phyloP scores from a whole-genome alignment of 2,329 filamentous ascomycete species.

The Clonostachys byssicola region DNA sequence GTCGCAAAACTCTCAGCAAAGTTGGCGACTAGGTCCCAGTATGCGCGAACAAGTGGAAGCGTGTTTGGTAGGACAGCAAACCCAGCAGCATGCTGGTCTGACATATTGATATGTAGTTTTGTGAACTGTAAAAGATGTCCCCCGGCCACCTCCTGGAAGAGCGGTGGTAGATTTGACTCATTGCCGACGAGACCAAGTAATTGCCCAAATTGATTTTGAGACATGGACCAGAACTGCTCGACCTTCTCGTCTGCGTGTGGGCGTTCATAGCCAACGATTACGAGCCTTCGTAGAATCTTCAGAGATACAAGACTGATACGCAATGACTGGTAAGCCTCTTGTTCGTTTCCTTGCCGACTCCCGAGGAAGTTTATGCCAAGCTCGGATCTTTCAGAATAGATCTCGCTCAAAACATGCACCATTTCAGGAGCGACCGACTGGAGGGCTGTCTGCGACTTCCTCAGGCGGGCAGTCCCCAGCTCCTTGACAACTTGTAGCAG shows the following conservation, averaged over 20 bases:
- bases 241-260: conserved; percentile 77
- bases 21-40: conserved; percentile 77
- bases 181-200: conserved; percentile 63
- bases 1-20: conserved; percentile 72
- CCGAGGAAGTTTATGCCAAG: conserved; percentile 63
- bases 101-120: conserved; percentile 88
- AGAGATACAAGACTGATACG: conserved; percentile 74
- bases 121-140: conserved; percentile 87
- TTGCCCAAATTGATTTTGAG: conserved; percentile 72
- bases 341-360: conserved; percentile 52
- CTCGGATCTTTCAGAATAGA: conserved; percentile 72
- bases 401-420: conserved; percentile 70
- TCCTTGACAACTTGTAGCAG: conserved; percentile 89
- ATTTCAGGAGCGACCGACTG: conserved; percentile 79
- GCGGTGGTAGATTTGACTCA: conserved; percentile 9
- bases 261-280: conserved; percentile 78
- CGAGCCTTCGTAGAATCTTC: conserved; percentile 73
- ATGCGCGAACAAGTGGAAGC: conserved; percentile 70
- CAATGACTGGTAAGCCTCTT: conserved; percentile 58
- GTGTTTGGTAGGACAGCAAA: conserved; percentile 82
- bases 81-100: conserved; percentile 71
- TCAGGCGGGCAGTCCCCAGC: conserved; percentile 73
- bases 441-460: conserved; percentile 70
- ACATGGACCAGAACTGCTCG: conserved; percentile 74
- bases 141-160: conserved; percentile 63